phyloP scores from a whole-genome alignment of 2,329 filamentous ascomycete genomes.

The Zymoseptoria passerinii region DNA sequence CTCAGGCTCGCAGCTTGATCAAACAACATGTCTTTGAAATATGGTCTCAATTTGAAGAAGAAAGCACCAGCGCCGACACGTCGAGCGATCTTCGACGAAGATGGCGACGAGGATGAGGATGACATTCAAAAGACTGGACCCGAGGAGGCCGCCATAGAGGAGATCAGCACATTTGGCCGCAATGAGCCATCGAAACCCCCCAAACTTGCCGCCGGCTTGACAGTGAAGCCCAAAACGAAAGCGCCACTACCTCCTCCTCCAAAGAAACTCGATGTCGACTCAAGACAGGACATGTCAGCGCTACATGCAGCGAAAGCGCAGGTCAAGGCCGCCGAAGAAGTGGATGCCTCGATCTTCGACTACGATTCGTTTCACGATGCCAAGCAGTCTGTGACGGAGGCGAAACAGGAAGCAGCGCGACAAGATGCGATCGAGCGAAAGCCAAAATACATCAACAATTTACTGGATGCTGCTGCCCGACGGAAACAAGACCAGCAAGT shows the following conservation, averaged over 20 bases:
- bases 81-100: constrained; percentile 21
- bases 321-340: constrained; percentile 54
- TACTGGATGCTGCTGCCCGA: constrained; percentile 64
- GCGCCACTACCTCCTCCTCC: constrained; percentile 25
- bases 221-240: constrained; percentile 3
- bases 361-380: constrained; percentile 78
- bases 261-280: constrained; percentile 33
- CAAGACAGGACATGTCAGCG: constrained; percentile 54
- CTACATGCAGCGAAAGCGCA: constrained; percentile 50
- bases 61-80: constrained; percentile 17
- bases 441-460: constrained; percentile 69
- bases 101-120: constrained; percentile 22
- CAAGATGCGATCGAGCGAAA: constrained; percentile 51
- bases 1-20: constrained; percentile 3
- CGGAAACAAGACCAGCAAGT: constrained; percentile 70
- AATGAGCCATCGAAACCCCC: constrained; percentile 8
- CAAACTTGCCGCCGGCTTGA: not conserved
- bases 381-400: constrained; percentile 50
- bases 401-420: constrained; percentile 47
- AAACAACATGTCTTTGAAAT: constrained; percentile 29
- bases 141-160: constrained; percentile 39
- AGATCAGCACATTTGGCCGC: constrained; percentile 52
- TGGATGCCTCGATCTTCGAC: constrained; percentile 72
- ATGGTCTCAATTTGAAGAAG: constrained; percentile 30
- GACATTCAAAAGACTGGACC: constrained; percentile 14